A percentile compares a stretch with the other conserved stretches of the same genome.
These are phyloP conservation scores for Echites panduratus DNA, from an alignment of 257 asterid species.

Conservation along the genomic window DNA sequence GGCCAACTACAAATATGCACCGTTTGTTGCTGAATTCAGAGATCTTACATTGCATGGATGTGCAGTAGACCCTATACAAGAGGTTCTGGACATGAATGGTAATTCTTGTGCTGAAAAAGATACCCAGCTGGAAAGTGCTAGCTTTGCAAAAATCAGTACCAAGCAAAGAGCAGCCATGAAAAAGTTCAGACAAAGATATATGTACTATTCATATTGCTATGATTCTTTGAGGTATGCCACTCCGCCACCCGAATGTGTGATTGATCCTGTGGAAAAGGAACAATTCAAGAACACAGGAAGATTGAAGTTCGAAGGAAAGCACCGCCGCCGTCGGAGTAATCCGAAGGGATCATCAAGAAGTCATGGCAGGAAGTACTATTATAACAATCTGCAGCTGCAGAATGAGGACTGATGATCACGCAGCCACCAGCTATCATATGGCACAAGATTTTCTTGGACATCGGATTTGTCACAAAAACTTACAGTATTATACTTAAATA, in stretches of 20 bases:
- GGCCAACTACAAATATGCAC: constrained; percentile 79
- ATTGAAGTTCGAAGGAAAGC: constrained; percentile 41
- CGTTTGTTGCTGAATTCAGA: constrained; percentile 72
- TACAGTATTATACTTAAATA: too few species aligned
- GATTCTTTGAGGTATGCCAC: constrained; percentile 51
- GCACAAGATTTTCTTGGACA: background rate
- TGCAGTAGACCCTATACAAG: constrained; percentile 52
- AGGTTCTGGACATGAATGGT: constrained; percentile 29
- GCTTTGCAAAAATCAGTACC: constrained; percentile 35
- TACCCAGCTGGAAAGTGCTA: constrained; percentile 29
- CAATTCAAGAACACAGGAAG: constrained; percentile 64
- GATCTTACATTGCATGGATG: constrained; percentile 82
- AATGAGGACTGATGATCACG: constrained; percentile 32
- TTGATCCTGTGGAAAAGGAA: constrained; percentile 43
- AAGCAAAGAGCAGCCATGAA: constrained; percentile 58
- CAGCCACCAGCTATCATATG: background rate
- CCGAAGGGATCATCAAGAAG: constrained; percentile 33
- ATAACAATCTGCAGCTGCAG: constrained; percentile 11
- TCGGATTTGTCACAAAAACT: background rate
- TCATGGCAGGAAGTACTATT: constrained; percentile 29
- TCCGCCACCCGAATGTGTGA: constrained; percentile 65
- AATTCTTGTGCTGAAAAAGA: constrained; percentile 24
- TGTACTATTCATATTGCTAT: constrained; percentile 84
- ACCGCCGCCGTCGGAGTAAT: constrained; percentile 26
- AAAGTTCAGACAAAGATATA: constrained; percentile 45